Percentiles rank a stretch among this genome's conserved stretches.
Evolutionary conservation across 108 stramenopile genomes (phyloP).

Genomic region (Hondaea fermentalgiana): DNA sequence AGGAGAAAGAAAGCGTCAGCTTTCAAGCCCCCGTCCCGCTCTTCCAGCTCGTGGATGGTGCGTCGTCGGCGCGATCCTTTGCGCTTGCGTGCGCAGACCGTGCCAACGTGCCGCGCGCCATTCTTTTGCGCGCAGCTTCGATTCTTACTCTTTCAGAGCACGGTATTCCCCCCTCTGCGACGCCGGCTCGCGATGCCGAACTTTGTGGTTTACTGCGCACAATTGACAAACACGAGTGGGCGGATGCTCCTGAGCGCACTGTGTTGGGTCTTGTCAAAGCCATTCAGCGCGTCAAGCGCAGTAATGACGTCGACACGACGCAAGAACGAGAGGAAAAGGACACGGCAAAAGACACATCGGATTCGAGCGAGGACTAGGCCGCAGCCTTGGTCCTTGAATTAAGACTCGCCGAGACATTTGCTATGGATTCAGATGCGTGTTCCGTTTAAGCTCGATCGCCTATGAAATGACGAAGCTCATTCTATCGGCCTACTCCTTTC

Average conservation of each 20-base stretch:
- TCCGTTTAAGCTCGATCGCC: no score
- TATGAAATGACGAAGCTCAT: no score
- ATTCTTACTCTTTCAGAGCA: not conserved
- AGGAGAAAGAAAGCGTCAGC: not conserved
- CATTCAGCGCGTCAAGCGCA: not conserved
- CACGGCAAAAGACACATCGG: no score
- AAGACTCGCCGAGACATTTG: no score
- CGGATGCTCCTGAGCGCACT: not conserved
- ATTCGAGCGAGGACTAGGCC: no score
- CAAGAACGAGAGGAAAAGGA: no score
- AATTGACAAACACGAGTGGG: not conserved
- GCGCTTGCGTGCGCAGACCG: not conserved
- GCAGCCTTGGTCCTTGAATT: no score
- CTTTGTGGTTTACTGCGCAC: not conserved
- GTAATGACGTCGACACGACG: no score
- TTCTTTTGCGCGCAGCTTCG: not conserved
- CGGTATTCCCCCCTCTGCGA: not conserved
- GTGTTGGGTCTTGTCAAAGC: not conserved
- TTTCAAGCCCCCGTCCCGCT: not conserved
- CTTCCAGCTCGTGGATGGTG: not conserved
- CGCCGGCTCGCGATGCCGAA: not conserved
- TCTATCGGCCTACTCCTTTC: no score
- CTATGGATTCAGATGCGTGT: no score
- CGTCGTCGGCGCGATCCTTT: not conserved
- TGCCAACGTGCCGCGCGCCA: not conserved